Evolutionary conservation across 345 rosid species (phyloP), one percentile per base, ranked within the genome.

Genomic region (Dovyalis caffra): DNA sequence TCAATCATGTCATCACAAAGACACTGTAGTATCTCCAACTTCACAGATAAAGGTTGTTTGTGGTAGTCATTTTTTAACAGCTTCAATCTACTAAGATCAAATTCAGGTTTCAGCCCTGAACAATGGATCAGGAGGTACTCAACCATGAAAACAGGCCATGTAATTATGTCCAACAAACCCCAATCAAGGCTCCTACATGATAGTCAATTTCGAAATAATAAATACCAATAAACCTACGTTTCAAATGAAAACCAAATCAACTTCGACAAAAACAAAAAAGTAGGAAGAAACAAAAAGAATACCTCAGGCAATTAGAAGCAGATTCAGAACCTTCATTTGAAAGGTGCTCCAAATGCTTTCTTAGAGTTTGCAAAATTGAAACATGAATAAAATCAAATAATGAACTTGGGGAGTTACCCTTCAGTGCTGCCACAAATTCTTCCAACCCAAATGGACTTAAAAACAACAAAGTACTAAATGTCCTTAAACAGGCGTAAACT

Each of bases 391-490:
- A 82, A 83, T 91, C 98, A 86, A 95, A 77, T 77, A 95, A 87
- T 68, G 87, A 75, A 84, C 75, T 84, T 40, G 91, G 84, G 72
- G 83, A 82, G 70, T 76, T 74, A 73, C 87, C 87, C 74, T 83
- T 89, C 82, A 95, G 67, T 21, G 96, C 88, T 37, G 84, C 86
- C 82, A 87, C 91, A 76, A 95, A 95, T 75, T 90, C 98, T 81
- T 87, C 91, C 88, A 93, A 78, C 86, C 88, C 92, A 83, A 95
- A 95, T 66, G 99, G 99, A 72, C 99, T 93, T 85, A 93, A 85
- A 80, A 89, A 93, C 77, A 95, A 81, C 62, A 91, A 78, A 43
- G 87, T 84, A 77, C 98, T 91, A 83, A 95, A 95, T 82, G 97
- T 91, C 73, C 98, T 89, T 84, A 95, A 81, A 79, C 84, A 95